phyloP scores from a whole-genome alignment of 352 stramenopile genomes.

The Pythium myriotylum region DNA sequence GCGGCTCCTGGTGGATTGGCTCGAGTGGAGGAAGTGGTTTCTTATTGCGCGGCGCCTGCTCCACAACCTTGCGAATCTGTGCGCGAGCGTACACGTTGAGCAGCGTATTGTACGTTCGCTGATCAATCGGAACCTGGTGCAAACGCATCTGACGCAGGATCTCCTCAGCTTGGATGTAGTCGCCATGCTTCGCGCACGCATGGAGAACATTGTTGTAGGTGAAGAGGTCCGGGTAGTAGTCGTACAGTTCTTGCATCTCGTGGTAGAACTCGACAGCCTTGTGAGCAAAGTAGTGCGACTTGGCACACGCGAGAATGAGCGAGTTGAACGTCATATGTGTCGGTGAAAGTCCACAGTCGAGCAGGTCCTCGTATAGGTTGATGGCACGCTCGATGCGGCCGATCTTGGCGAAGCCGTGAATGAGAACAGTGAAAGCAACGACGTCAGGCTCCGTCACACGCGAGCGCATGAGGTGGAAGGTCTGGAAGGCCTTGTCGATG shows the following conservation, averaged over 20 bases:
- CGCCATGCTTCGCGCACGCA: constrained; percentile 75
- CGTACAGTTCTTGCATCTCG: constrained; percentile 87
- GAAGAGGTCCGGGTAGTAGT: constrained; percentile 75
- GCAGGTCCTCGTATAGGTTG: constrained; percentile 77
- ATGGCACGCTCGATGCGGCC: constrained; percentile 75
- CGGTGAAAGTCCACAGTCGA: constrained; percentile 68
- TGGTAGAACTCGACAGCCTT: constrained; percentile 86
- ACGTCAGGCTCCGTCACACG: constrained; percentile 71
- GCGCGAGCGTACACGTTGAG: constrained; percentile 82
- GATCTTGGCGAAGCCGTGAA: constrained; percentile 75
- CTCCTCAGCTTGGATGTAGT: constrained; percentile 73
- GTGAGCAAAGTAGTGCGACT: constrained; percentile 85
- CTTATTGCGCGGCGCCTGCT: constrained; percentile 67
- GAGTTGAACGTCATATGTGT: constrained; percentile 77
- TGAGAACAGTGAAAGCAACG: constrained; percentile 70
- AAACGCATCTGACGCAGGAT: constrained; percentile 74
- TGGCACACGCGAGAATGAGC: constrained; percentile 81
- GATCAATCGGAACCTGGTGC: constrained; percentile 66
- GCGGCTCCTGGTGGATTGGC: constrained; percentile 63
- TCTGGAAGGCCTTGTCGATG: constrained; percentile 82
- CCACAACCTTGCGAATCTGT: constrained; percentile 68
- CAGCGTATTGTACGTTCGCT: constrained; percentile 73
- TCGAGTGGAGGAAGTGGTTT: constrained; percentile 35
- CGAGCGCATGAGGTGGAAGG: constrained; percentile 83
- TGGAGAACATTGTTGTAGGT: constrained; percentile 83